Conservation (phyloP, 768 basidiomycete genomes). For the Vararia minispora region DNA sequence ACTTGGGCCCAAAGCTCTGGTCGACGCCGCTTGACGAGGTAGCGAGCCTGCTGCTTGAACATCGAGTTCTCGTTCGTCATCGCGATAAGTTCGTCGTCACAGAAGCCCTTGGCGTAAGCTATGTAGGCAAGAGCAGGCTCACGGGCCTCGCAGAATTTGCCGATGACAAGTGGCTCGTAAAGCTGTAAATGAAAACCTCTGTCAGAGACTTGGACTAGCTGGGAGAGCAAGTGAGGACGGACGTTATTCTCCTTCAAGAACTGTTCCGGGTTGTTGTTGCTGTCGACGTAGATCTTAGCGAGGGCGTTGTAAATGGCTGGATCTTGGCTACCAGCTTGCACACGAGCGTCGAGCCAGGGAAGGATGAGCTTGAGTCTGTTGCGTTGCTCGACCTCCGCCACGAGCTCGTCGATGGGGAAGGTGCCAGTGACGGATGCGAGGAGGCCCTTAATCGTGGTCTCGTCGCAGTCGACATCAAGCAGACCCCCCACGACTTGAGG, state of each 20-base stretch:
- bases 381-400: conserved; percentile 92
- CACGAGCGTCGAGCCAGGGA: conserved; percentile 92
- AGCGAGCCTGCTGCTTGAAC: conserved; percentile 99
- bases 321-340: conserved; percentile 91
- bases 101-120: conserved; percentile 97
- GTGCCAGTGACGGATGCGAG: conserved; percentile 90
- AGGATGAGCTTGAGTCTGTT: conserved; percentile 95
- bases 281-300: conserved; percentile 98
- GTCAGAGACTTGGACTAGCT: conserved; percentile 4
- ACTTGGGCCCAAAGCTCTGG: conserved; percentile 97
- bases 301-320: conserved; percentile 92
- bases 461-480: conserved; percentile 97
- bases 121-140: conserved; percentile 99
- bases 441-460: conserved; percentile 89
- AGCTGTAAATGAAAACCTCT: conserved; percentile 35
- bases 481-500: conserved; percentile 96
- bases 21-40: conserved; percentile 92
- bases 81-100: conserved; percentile 91
- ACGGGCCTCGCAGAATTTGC: conserved; percentile 98
- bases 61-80: conserved; percentile 99
- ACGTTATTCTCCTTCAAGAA: conserved; percentile 99
- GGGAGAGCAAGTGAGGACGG: conserved; percentile 19
- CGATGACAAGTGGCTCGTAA: conserved; percentile 94
- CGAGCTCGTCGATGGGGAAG: conserved; percentile 96
- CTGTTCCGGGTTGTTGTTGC: conserved; percentile 94